Evolutionary conservation across 805 yeast species (phyloP), one percentile per base, ranked within the genome.

Genomic region (Saccharomycopsis microspora): DNA sequence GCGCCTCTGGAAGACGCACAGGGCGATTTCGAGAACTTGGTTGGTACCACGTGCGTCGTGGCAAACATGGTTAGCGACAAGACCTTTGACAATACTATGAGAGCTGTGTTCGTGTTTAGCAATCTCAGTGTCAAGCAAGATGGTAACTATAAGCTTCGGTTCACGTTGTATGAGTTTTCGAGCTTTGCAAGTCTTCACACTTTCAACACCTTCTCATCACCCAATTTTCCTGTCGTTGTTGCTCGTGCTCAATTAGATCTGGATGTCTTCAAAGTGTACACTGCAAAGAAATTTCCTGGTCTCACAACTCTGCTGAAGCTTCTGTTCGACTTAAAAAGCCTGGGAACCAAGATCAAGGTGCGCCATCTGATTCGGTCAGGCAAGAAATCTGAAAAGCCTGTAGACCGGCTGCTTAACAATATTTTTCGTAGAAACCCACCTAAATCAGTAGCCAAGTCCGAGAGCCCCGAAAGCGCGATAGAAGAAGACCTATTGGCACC

Each of bases 351-450:
- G 36, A 51, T 51, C 33, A 51, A 51, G 32, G 54, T 51, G 19
- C 43, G 54, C 10, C 50, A 47, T 43, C 44, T 47, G 10, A 75
- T 82, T 58, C 96, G 90, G 67, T 44, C 48, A 5, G 51, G 51
- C 6, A 48, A 48, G 6, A 48, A 48, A 37, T n/a, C 36, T 34
- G 36, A n/a, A n/a, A 34, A n/a, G 36, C 36, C 8, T 34, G 8
- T 34, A 30, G 27, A 7, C 31, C 5, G 39, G 38, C 10, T 28
- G 43, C 29, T n/a, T 10, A 5, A 32, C n/a, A 42, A 37, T 19
- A 41, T 27, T 19, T 39, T 19, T 34, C 10, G 36, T n/a, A 34
- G 36, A 8, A 34, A 34, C 36, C 8, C 36, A 34, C 36, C 36
- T 3, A 34, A n/a, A n/a, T 1, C 19, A 19, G 19, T 19, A 19